Evolutionary conservation across 116 monocot genomes (phyloP).

Genomic region (Trichopus zeylanicus): DNA sequence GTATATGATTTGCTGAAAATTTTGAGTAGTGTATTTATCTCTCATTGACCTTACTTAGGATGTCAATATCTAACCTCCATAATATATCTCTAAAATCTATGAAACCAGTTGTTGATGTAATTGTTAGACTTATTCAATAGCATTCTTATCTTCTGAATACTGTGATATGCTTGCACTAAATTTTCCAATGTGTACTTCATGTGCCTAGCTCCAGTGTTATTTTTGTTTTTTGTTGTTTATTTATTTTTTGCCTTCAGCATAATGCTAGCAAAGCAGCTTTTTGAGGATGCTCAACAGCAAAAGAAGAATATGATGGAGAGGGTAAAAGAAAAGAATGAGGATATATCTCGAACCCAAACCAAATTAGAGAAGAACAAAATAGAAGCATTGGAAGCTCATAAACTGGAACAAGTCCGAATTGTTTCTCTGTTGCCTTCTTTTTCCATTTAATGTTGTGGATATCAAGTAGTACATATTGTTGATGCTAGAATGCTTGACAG

Average conservation of each 20-base stretch:
- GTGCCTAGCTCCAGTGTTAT: no score
- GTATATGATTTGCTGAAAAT: no score
- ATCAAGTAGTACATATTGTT: background rate
- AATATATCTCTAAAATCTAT: background rate
- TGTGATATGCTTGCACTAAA: no score
- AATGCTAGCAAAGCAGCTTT: slow-evolving; percentile 47
- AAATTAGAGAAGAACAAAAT: slow-evolving; percentile 51
- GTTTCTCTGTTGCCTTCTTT: slow-evolving; percentile 2
- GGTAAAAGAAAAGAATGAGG: slow-evolving; percentile 37
- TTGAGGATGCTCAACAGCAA: slow-evolving; percentile 55
- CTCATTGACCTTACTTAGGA: no score
- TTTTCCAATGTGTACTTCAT: no score
- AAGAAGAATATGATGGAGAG: slow-evolving; percentile 50
- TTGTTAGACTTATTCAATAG: no score
- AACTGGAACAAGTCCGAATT: slow-evolving; percentile 66
- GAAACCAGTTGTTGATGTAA: background rate
- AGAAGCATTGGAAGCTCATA: slow-evolving; percentile 55
- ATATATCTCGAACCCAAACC: slow-evolving; percentile 29
- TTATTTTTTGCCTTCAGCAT: slow-evolving; percentile 39
- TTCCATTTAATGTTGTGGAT: background rate
- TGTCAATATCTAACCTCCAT: no score
- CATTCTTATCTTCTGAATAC: no score
- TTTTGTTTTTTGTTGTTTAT: background rate
- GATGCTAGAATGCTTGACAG: slow-evolving; percentile 17
- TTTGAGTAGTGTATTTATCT: no score